Evolutionary conservation across 805 yeast genomes (phyloP).

Genomic region (Candida vaughaniae): DNA sequence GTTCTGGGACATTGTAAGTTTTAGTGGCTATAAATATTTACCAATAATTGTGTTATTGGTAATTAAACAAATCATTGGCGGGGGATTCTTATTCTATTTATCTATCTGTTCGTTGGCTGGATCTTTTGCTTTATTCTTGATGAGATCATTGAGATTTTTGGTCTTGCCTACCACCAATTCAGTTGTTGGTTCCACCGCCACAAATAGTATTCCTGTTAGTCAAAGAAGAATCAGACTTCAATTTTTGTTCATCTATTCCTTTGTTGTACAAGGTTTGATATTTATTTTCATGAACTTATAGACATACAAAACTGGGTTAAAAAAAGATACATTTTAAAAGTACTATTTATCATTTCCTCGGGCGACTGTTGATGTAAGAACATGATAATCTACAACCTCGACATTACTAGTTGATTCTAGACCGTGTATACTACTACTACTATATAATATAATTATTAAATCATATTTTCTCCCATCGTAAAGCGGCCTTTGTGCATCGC

Average conservation of each 20-base stretch:
- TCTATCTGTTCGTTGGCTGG: slow-evolving; percentile 26
- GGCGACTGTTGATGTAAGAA: too few species aligned
- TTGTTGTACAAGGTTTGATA: slow-evolving; percentile 71
- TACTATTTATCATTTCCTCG: too few species aligned
- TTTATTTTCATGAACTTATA: slow-evolving; percentile 61
- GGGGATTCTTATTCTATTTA: slow-evolving; percentile 36
- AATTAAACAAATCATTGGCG: slow-evolving; percentile 45
- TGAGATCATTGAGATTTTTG: slow-evolving; percentile 68
- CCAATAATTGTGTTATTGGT: slow-evolving; percentile 63
- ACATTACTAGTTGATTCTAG: too few species aligned
- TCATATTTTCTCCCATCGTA: too few species aligned
- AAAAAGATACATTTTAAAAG: too few species aligned
- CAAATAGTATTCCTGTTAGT: slow-evolving; percentile 59
- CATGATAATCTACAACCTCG: too few species aligned
- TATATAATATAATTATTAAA: too few species aligned
- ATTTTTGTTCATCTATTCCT: slow-evolving; percentile 80
- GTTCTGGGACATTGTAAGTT: slow-evolving; percentile 80
- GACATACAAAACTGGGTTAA: neutral
- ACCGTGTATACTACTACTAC: too few species aligned
- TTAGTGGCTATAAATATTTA: slow-evolving; percentile 92
- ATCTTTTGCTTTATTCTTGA: slow-evolving; percentile 55
- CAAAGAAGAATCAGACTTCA: slow-evolving; percentile 82
- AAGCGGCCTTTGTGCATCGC: too few species aligned
- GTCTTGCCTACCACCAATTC: slow-evolving; percentile 56
- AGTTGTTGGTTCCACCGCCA: slow-evolving; percentile 26